These are phyloP conservation scores for Sclerotinia spermophila DNA, from an alignment of 2,329 filamentous ascomycete species.

Conservation along the genomic window DNA sequence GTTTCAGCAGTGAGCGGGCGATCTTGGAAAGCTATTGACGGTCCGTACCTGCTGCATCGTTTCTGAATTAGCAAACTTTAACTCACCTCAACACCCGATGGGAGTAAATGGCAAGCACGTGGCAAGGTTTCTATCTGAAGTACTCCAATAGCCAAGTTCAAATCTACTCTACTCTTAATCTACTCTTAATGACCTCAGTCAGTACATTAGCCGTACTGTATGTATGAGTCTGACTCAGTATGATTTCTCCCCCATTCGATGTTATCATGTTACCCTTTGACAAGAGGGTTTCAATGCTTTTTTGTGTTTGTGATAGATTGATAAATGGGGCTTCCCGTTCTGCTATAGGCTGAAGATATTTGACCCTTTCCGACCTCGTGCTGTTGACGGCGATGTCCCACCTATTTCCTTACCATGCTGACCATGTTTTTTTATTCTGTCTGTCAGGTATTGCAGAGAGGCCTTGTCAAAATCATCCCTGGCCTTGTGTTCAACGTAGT, in stretches of 20 bases:
- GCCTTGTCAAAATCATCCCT: background rate
- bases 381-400: background rate
- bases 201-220: background rate
- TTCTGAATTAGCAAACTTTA: background rate
- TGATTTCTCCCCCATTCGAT: background rate
- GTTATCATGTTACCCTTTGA: slow-evolving; percentile 1
- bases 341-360: background rate
- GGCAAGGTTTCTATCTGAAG: background rate
- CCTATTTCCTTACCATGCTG: background rate
- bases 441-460: background rate
- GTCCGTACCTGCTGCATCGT: background rate
- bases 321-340: background rate
- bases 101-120: background rate
- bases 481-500: background rate
- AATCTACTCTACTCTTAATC: background rate
- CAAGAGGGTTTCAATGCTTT: background rate
- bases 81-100: background rate
- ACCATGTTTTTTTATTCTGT: background rate
- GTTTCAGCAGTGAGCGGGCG: background rate
- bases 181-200: background rate
- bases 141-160: background rate
- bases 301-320: background rate
- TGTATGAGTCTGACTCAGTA: background rate
- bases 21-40: background rate
- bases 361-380: background rate